Conservation (phyloP, 495 filamentous ascomycete genomes). For the Aspergillus saccharolyticus region DNA sequence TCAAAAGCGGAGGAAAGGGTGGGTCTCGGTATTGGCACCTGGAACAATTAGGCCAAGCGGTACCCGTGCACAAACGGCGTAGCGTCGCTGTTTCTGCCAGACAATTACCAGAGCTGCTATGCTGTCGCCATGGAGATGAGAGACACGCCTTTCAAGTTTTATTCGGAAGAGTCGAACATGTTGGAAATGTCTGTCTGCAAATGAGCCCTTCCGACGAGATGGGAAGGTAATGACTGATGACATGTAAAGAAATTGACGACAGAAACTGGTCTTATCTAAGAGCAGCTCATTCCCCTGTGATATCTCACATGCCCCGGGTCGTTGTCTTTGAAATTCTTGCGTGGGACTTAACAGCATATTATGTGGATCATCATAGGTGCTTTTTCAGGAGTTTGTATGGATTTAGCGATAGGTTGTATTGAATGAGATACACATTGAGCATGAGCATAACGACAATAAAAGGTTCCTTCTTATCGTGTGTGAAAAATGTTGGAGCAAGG, state of each 20-base stretch:
- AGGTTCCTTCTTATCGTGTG: too few relatives aligned
- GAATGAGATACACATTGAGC: neutral
- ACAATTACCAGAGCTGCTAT: neutral
- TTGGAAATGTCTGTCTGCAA: conserved; percentile 8
- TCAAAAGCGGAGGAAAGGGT: conserved; percentile 49
- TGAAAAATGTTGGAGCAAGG: neutral
- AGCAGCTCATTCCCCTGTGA: conserved; percentile 7
- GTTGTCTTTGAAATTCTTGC: neutral
- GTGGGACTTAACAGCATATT: neutral
- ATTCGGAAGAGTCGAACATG: neutral
- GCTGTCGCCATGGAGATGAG: neutral
- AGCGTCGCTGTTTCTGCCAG: conserved; percentile 1
- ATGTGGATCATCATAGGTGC: neutral
- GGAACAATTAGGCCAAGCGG: conserved; percentile 16
- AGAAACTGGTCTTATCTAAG: conserved; percentile 10
- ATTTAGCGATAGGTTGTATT: neutral
- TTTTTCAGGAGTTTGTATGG: neutral
- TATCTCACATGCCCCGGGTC: conserved; percentile 3
- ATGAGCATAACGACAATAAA: neutral
- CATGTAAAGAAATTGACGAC: neutral
- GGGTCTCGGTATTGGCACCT: conserved; percentile 59
- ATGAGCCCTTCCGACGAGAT: conserved; percentile 16
- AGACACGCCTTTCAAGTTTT: neutral
- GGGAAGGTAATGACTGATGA: conserved; percentile 23
- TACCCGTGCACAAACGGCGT: conserved; percentile 15